Percentiles rank a stretch among this genome's conserved stretches.
phyloP scores from a whole-genome alignment of 768 basidiomycete species.

The Lactifluus echinatus region DNA sequence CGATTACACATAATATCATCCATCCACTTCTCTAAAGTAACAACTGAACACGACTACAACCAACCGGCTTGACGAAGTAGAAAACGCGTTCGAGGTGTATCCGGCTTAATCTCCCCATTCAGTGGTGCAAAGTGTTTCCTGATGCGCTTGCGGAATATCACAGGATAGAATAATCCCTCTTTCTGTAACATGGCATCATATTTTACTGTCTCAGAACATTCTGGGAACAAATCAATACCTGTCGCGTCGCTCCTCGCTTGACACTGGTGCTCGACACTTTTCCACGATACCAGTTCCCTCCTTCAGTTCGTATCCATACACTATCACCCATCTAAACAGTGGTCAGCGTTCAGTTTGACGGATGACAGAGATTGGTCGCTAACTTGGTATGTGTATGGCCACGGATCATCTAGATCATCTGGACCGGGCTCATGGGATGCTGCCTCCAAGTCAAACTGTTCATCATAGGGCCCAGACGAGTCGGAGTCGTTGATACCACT shows the following conservation, averaged over 20 bases:
- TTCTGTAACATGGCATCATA: background rate
- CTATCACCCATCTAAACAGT: slow-evolving; percentile 9
- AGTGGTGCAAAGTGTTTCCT: slow-evolving; percentile 23
- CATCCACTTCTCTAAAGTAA: background rate
- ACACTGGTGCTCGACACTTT: slow-evolving; percentile 12
- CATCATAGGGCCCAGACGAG: background rate
- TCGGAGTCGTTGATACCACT: background rate
- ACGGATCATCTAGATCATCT: slow-evolving; percentile 18
- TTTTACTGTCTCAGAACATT: background rate
- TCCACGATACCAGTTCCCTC: slow-evolving; percentile 17
- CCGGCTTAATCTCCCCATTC: slow-evolving; percentile 27
- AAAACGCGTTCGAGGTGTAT: slow-evolving; percentile 23
- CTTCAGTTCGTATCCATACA: slow-evolving; percentile 19
- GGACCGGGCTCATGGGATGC: slow-evolving; percentile 8
- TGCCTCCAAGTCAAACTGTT: slow-evolving; percentile 4
- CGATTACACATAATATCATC: no score
- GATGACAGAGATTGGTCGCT: background rate
- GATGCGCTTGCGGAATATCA: slow-evolving; percentile 15
- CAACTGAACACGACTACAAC: slow-evolving; percentile 7
- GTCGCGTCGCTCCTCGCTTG: slow-evolving; percentile 14
- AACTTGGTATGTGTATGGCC: slow-evolving; percentile 19
- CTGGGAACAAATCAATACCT: slow-evolving; percentile 2
- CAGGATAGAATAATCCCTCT: slow-evolving; percentile 17
- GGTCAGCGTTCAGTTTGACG: background rate
- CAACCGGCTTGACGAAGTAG: slow-evolving; percentile 16